phyloP scores from a whole-genome alignment of 768 basidiomycete genomes.

The Xanthoconium purpureum region DNA sequence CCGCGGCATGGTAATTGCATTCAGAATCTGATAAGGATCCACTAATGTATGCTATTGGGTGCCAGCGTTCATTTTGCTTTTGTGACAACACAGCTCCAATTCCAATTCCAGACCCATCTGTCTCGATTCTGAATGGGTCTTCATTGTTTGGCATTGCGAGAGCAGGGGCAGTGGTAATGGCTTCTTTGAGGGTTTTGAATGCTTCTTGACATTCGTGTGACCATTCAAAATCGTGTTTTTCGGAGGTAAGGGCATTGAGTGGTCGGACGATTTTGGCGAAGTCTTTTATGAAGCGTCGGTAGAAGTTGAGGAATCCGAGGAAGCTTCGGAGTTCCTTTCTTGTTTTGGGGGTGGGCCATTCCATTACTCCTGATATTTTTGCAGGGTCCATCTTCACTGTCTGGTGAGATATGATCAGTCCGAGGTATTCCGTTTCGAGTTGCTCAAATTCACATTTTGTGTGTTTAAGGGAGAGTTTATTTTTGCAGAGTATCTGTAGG shows the following conservation, averaged over 20 bases:
- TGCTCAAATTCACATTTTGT: too few species aligned
- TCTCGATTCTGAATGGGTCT: background rate
- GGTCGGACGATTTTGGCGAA: too few species aligned
- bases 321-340: too few species aligned
- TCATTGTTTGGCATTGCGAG: background rate
- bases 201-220: background rate
- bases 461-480: too few species aligned
- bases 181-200: background rate
- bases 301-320: too few species aligned
- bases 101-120: background rate
- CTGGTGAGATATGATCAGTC: too few species aligned
- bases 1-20: background rate
- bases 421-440: too few species aligned
- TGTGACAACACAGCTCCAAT: background rate
- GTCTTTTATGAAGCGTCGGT: too few species aligned
- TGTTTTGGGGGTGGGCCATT: too few species aligned
- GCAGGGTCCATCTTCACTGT: too few species aligned
- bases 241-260: fast-evolving
- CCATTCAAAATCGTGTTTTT: background rate
- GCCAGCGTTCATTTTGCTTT: background rate
- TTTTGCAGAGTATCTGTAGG: too few species aligned
- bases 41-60: background rate
- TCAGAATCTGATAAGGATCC: background rate
- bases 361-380: too few species aligned
- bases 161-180: background rate